These are phyloP conservation scores for Ophiostoma pallidulum DNA, from an alignment of 2,329 filamentous ascomycete species.

Conservation along the genomic window DNA sequence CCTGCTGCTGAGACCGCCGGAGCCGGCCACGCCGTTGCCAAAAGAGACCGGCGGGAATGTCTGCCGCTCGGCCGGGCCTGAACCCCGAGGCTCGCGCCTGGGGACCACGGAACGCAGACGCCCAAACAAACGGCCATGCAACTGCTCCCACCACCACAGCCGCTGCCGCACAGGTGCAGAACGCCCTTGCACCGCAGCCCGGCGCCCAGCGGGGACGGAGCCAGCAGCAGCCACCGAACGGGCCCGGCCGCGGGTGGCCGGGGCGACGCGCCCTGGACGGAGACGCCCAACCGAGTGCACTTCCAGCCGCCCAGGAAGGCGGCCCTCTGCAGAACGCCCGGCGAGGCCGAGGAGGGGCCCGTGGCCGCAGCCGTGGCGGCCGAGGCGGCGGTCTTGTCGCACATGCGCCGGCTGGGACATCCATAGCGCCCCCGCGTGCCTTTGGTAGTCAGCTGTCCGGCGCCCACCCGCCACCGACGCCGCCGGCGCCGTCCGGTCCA, in stretches of 20 bases:
- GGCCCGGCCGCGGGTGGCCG: too few species aligned
- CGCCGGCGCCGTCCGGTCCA: neutral
- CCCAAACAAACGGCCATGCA: too few species aligned
- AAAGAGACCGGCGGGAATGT: too few species aligned
- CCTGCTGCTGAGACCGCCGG: neutral
- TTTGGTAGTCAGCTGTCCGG: constrained; percentile 2
- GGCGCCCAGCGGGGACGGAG: too few species aligned
- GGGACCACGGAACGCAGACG: neutral
- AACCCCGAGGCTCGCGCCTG: constrained; percentile 7
- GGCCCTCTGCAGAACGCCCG: too few species aligned
- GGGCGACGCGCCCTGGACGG: too few species aligned
- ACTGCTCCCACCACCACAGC: too few species aligned
- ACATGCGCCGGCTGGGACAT: neutral
- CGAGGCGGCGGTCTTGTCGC: neutral
- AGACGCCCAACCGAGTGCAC: too few species aligned
- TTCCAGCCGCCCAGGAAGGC: too few species aligned
- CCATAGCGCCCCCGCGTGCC: neutral
- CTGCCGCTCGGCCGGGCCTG: neutral
- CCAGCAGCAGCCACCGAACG: too few species aligned
- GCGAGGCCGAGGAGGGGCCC: neutral
- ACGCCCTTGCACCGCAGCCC: too few species aligned
- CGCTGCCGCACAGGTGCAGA: too few species aligned
- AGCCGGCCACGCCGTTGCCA: neutral
- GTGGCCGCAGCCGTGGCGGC: neutral
- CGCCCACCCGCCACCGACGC: neutral